Conservation (phyloP, 2,329 filamentous ascomycete genomes). For the Fusarium chlamydosporum region DNA sequence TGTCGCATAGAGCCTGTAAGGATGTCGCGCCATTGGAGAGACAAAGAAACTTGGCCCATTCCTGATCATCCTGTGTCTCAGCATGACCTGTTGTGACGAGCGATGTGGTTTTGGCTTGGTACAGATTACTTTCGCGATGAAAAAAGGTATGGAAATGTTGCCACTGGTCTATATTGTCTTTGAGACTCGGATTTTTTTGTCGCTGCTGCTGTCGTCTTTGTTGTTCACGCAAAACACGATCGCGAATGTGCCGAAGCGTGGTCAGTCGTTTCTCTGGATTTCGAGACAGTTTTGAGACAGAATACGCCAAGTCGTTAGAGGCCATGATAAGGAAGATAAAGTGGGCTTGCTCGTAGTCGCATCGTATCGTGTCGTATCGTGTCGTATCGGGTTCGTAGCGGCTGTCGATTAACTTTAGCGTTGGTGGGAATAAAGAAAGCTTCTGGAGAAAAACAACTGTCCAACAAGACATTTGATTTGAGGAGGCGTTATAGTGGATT, state of each 20-base stretch:
- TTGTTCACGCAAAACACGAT: neutral
- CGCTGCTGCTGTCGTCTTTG: neutral
- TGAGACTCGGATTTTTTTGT: neutral
- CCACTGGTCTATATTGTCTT: neutral
- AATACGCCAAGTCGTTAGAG: neutral
- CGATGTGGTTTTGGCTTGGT: neutral
- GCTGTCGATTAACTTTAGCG: neutral
- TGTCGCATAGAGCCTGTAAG: neutral
- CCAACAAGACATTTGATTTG: neutral
- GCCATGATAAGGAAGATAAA: neutral
- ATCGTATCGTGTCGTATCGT: neutral
- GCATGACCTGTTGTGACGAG: neutral
- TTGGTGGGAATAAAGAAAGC: no score
- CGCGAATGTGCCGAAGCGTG: neutral
- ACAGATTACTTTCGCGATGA: neutral
- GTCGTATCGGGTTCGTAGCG: neutral
- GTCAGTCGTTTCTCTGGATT: neutral
- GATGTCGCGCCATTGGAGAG: neutral
- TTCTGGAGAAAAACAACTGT: neutral
- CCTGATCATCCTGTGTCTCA: neutral
- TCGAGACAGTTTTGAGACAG: neutral
- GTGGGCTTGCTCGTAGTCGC: neutral
- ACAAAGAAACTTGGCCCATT: neutral
- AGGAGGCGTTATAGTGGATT: no score
- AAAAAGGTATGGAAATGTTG: neutral